These are phyloP conservation scores for Vaccinium macrocarpon DNA, from an alignment of 148 eudicot genomes.

Conservation along the genomic window DNA sequence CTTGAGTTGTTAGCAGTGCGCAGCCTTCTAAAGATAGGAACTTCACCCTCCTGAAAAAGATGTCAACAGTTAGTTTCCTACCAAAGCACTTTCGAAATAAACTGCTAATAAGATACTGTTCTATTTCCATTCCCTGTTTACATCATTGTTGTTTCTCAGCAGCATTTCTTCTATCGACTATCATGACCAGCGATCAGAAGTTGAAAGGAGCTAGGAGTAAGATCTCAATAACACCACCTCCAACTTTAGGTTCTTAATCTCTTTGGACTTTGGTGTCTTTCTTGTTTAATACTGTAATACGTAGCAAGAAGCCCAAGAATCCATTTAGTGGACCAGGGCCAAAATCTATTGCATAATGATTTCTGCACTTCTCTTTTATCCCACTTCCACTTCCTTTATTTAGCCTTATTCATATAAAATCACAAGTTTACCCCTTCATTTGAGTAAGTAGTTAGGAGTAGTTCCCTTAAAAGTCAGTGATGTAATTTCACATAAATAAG, in stretches of 20 bases:
- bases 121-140: not conserved
- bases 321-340: too few species aligned
- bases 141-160: not conserved
- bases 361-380: not conserved
- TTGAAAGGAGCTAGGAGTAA: not conserved
- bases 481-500: not conserved
- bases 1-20: slow-evolving; percentile 59
- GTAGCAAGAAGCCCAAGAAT: too few species aligned
- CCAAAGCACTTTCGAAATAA: not conserved
- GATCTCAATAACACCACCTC: not conserved
- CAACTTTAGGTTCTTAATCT: not conserved
- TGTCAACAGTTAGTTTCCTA: not conserved
- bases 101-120: not conserved
- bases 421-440: not conserved
- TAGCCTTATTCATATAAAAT: not conserved
- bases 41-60: slow-evolving; percentile 58
- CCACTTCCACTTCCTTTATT: not conserved
- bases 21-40: slow-evolving; percentile 75
- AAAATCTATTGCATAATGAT: not conserved
- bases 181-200: not conserved
- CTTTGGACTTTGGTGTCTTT: not conserved
- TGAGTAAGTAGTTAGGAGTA: not conserved
- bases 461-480: not conserved
- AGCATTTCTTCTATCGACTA: not conserved
- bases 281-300: not conserved